phyloP scores from a whole-genome alignment of 1,284 basidiomycete genomes.

The Tetrapyrgos nigripes region DNA sequence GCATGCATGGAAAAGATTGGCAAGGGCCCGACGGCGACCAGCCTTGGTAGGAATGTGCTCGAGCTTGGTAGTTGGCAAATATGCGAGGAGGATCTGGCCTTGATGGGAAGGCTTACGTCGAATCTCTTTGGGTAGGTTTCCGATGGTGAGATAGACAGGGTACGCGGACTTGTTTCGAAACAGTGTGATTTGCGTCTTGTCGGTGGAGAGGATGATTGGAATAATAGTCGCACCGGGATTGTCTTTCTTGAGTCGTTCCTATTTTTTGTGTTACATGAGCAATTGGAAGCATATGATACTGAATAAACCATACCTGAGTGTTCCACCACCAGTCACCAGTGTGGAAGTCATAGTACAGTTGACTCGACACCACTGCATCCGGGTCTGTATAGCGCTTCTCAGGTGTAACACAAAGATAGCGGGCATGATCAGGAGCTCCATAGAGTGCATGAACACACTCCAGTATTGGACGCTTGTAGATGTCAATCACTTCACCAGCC shows the following conservation, averaged over 20 bases:
- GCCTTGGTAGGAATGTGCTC: constrained; percentile 25
- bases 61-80: constrained; percentile 33
- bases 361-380: too few relatives aligned
- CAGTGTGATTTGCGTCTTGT: constrained; percentile 31
- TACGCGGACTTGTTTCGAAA: constrained; percentile 1
- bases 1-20: constrained; percentile 46
- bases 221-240: constrained; percentile 42
- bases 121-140: constrained; percentile 16
- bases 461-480: constrained; percentile 5
- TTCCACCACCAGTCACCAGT: constrained; percentile 27
- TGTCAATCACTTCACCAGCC: background rate
- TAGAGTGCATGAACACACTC: too few relatives aligned
- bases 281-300: background rate
- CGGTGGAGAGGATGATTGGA: constrained; percentile 36
- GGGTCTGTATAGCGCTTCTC: too few relatives aligned
- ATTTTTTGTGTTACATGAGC: background rate
- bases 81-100: constrained; percentile 28
- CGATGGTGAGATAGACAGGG: constrained; percentile 17
- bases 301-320: constrained; percentile 21
- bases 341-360: too few relatives aligned
- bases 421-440: too few relatives aligned
- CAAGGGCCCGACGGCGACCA: constrained; percentile 28
- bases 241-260: constrained; percentile 1
- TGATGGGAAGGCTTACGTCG: constrained; percentile 14
- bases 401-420: too few relatives aligned